These are phyloP conservation scores for Daedalea quercina DNA, from an alignment of 768 basidiomycete species.

Conservation along the genomic window DNA sequence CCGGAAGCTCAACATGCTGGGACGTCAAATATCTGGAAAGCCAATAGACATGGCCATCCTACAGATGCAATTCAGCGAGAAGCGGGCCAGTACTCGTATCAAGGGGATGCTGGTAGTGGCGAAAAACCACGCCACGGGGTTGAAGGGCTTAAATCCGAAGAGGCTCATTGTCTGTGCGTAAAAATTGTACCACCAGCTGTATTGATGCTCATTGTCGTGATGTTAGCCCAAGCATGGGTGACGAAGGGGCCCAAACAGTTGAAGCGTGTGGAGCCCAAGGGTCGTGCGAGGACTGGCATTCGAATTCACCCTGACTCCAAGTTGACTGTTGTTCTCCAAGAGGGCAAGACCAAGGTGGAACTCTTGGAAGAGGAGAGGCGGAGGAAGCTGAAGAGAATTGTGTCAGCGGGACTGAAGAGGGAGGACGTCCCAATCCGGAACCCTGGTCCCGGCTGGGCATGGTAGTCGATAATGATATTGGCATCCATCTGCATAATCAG, in stretches of 20 bases:
- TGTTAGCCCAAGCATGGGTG: slow-evolving; percentile 88
- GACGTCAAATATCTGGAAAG: slow-evolving; percentile 80
- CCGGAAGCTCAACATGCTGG: slow-evolving; percentile 87
- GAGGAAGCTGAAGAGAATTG: slow-evolving; percentile 67
- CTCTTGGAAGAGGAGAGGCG: slow-evolving; percentile 52
- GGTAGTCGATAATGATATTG: slow-evolving; percentile 46
- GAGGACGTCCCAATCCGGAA: slow-evolving; percentile 80
- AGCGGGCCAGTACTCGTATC: slow-evolving; percentile 79
- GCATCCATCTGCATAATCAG: too few species aligned
- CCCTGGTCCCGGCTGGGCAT: slow-evolving; percentile 66
- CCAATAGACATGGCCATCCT: slow-evolving; percentile 94
- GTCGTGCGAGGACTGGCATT: slow-evolving; percentile 75
- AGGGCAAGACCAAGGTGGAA: slow-evolving; percentile 75
- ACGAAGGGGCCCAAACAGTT: slow-evolving; percentile 66
- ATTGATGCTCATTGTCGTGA: not conserved
- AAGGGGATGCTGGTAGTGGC: slow-evolving; percentile 86
- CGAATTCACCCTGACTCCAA: slow-evolving; percentile 71
- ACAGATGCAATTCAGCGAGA: slow-evolving; percentile 95
- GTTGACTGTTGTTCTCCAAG: slow-evolving; percentile 69
- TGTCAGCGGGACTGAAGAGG: slow-evolving; percentile 71
- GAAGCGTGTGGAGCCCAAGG: slow-evolving; percentile 73
- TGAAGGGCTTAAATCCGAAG: slow-evolving; percentile 65
- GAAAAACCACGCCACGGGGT: slow-evolving; percentile 73
- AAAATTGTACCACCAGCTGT: not conserved
- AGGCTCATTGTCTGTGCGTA: slow-evolving; percentile 79